Conservation (phyloP, 192 early-diverging fungal species). For the Umbelopsis vinacea region DNA sequence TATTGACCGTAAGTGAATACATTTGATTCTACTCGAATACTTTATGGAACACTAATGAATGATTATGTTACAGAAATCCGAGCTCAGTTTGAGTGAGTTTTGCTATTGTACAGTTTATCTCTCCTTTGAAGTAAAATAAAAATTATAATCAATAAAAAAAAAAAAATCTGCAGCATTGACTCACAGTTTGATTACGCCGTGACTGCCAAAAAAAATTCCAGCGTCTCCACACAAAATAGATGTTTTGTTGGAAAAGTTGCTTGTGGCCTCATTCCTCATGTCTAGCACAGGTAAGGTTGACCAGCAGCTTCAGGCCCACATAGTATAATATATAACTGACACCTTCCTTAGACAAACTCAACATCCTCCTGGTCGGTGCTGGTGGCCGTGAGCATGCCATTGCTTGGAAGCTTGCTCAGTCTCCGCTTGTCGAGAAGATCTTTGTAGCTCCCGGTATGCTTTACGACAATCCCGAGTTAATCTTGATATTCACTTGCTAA, state of each 20-base stretch:
- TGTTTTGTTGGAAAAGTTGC: not conserved
- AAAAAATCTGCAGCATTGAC: not conserved
- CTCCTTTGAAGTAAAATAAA: not conserved
- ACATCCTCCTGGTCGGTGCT: slow-evolving; percentile 87
- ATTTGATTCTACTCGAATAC: not conserved
- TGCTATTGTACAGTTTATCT: not conserved
- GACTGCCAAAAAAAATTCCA: slow-evolving; percentile 11
- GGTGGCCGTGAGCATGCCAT: slow-evolving; percentile 98
- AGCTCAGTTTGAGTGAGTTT: slow-evolving; percentile 6
- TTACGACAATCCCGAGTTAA: not conserved
- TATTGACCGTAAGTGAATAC: slow-evolving; percentile 55
- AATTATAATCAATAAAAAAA: not conserved
- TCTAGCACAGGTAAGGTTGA: slow-evolving; percentile 4
- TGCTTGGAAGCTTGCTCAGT: slow-evolving; percentile 88
- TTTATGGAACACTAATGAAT: not conserved
- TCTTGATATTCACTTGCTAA: not conserved
- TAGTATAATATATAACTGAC: not conserved
- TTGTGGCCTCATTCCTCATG: slow-evolving; percentile 19
- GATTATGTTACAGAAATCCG: slow-evolving; percentile 18
- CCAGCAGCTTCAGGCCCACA: not conserved
- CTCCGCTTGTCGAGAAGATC: slow-evolving; percentile 73
- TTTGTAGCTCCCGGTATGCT: slow-evolving; percentile 89
- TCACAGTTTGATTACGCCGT: not conserved
- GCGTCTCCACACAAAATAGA: not conserved
- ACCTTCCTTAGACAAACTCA: slow-evolving; percentile 49